These are phyloP conservation scores for Alternaria atra DNA, from an alignment of 2,329 filamentous ascomycete species.

Conservation along the genomic window DNA sequence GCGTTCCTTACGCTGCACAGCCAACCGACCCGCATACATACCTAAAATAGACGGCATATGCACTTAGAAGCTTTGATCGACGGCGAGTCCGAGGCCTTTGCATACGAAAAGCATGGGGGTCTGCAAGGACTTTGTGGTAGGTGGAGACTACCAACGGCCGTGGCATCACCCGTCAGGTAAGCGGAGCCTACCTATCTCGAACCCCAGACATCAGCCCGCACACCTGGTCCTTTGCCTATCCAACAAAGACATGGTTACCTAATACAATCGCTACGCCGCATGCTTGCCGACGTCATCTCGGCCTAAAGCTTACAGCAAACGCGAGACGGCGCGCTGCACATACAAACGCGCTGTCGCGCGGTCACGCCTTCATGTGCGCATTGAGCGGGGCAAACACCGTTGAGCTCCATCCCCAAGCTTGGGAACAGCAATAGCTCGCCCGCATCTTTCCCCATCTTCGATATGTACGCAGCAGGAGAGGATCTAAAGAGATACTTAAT, in stretches of 20 bases:
- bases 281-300: neutral
- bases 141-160: conserved; percentile 3
- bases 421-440: conserved; percentile 10
- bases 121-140: conserved; percentile 7
- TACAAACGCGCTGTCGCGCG: conserved; percentile 31
- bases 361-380: conserved; percentile 23
- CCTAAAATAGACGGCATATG: conserved; percentile 2
- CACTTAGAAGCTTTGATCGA: neutral
- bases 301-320: neutral
- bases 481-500: conserved; percentile 34
- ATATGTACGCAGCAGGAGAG: conserved; percentile 23
- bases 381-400: conserved; percentile 1
- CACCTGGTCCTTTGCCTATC: neutral
- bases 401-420: neutral
- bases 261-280: neutral
- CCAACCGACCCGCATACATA: neutral
- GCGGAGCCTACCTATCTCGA: neutral
- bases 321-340: neutral
- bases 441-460: conserved; percentile 1
- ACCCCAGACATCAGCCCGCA: neutral
- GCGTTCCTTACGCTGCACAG: conserved; percentile 9
- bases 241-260: neutral
- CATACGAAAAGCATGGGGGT: neutral
- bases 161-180: conserved; percentile 2
- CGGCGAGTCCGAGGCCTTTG: neutral